Base-by-base conservation (phyloP, 768 basidiomycete species). In the Phanerochaete sordida region DNA sequence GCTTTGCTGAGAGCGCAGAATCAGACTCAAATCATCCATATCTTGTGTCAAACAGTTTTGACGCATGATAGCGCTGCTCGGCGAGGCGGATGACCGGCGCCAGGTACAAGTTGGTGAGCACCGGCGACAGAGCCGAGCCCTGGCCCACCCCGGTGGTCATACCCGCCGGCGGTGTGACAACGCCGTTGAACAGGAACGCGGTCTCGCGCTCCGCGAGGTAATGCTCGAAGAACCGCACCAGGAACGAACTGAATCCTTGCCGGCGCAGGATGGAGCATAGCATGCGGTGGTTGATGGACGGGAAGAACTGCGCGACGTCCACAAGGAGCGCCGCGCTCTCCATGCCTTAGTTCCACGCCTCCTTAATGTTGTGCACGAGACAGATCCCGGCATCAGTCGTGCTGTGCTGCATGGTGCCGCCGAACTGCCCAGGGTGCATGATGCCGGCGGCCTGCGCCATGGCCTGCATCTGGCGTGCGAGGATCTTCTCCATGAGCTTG, bases 401-500 rank as follows among this genome's bases (percentile, higher is more conserved):
- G 50, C 50, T 60, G 55, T 64, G 65, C 11, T 61, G 63, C 44
- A 57, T 54, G 4, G 59, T 58, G 8, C 63, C 61, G 11, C 64
- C 64, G 33, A 61, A 66, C 24, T 68, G 65, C 21, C 46, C 31
- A 0, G 60, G 61, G 30, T 63, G 65, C 11, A 66, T 39, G 19
- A 62, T 35, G 27, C 57, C 52, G 28, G 44, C 30, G 24, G 43
- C 54, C 33, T 64, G 59, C 13, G 43, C 59, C 2, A 65, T 58
- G 46, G 59, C 65, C 44, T 64, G 63, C 24, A 70, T 54, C 0
- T 57, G 58, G 11, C 58, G 37, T 1, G 64, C 58, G 15, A 67
- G 37, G 16, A 69, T 35, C 49, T 66, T 66, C 44, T 68, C 67
- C 8, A 61, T 39, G 5, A 66, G 58, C 53, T 71, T 72, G 65